These are phyloP conservation scores for Taphrina deformans DNA, from an alignment of 1,139 yeast species.

Conservation along the genomic window DNA sequence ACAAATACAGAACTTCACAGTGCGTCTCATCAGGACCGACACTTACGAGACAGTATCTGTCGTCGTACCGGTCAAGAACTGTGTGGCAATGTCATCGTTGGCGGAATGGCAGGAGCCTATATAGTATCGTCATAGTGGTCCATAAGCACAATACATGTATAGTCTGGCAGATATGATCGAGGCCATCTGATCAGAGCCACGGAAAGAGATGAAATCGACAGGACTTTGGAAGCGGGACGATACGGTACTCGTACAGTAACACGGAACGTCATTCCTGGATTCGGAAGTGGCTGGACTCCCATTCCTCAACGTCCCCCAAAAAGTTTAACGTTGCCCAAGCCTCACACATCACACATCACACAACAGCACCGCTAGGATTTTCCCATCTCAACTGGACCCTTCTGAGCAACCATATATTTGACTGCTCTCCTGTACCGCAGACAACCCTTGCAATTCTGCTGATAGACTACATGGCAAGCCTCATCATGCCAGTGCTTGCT, in stretches of 20 bases:
- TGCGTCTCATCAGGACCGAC: slow-evolving; percentile 20
- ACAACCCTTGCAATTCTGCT: neutral
- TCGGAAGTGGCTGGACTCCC: neutral
- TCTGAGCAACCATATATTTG: too few species aligned
- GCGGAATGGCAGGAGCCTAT: slow-evolving; percentile 29
- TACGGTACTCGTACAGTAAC: too few species aligned
- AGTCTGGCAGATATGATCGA: too few species aligned
- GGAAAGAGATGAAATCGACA: neutral
- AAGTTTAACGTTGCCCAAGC: slow-evolving; percentile 1
- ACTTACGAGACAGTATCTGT: slow-evolving; percentile 23
- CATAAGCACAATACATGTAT: too few species aligned
- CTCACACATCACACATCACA: neutral
- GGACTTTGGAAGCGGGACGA: too few species aligned
- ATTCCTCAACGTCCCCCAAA: neutral
- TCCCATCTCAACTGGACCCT: too few species aligned
- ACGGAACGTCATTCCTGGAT: slow-evolving; percentile 11
- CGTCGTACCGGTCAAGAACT: slow-evolving; percentile 19
- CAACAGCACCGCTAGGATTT: too few species aligned
- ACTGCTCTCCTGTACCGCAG: too few species aligned
- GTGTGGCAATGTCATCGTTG: slow-evolving; percentile 8
- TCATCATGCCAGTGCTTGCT: neutral
- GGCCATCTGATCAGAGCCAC: neutral
- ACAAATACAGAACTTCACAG: slow-evolving; percentile 14
- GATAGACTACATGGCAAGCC: neutral
- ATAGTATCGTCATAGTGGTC: neutral